Base-by-base conservation (phyloP, 805 yeast genomes). In the Kazachstania bromeliacearum region DNA sequence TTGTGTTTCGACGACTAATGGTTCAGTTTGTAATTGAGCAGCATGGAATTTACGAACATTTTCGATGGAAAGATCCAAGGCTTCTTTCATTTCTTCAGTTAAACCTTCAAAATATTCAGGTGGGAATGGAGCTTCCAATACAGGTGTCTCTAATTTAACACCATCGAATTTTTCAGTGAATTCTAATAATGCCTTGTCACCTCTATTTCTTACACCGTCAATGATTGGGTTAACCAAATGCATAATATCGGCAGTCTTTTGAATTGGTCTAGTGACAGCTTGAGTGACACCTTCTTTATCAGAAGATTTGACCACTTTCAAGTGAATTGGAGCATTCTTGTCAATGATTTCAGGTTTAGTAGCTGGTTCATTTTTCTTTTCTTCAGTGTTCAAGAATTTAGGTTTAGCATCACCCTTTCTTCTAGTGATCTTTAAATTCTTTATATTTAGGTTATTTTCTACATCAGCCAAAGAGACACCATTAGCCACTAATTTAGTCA, bases 341-440 rank as follows among this genome's bases (percentile, higher is more conserved):
- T 40, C 46, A 28, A 46, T 45, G 37, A 42, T 40, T 9, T 51
- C 44, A n/a, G 42, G 39, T 16, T 43, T 42, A 12, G 40, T 42
- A 6, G 35, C 31, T 14, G 44, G 36, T 21, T 48, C 44, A 21
- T 45, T 47, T 22, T 43, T 40, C 7, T 44, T 33, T 28, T 49
- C 48, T 18, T 49, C 45, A 39, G 48, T 46, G 43, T 68, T 60
- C 34, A 76, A 43, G 60, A 81, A 92, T 55, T 79, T 77, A 17
- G 84, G 77, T 62, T 89, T 89, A 31, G 98, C 97, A 63, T 92
- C 96, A 36, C 98, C 98, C 62, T 78, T 81, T 57, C 98, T 75
- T 63, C 98, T 76, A 2, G 95, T 77, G 40, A 92, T 85, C 62
- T 89, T 89, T 52, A 79, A 63, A 32, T 85, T 72, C 67, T 92